Percentiles rank a stretch among this genome's conserved stretches.
phyloP scores from a whole-genome alignment of 2,329 filamentous ascomycete genomes.

The Atkinsonella hypoxylon region DNA sequence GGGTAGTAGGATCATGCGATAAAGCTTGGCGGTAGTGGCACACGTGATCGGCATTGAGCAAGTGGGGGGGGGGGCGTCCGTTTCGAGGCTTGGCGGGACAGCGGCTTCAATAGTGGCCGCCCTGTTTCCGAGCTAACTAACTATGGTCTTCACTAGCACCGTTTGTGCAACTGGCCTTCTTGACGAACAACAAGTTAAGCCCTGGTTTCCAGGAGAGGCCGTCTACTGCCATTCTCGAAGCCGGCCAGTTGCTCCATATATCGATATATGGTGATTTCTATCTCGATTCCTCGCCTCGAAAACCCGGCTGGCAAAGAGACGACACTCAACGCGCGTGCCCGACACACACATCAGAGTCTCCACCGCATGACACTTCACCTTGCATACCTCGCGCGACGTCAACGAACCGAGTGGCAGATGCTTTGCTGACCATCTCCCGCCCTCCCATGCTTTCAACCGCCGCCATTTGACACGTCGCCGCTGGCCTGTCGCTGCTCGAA shows the following conservation, averaged over 20 bases:
- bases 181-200: too few species aligned
- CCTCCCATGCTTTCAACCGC: background rate
- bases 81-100: background rate
- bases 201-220: too few species aligned
- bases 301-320: background rate
- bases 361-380: slow-evolving; percentile 14
- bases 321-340: background rate
- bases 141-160: too few species aligned
- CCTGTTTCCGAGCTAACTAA: background rate
- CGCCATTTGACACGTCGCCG: background rate
- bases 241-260: too few species aligned
- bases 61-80: background rate
- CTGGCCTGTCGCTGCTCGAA: background rate
- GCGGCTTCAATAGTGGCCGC: background rate
- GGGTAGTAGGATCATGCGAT: background rate
- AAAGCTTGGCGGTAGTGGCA: background rate
- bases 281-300: too few species aligned
- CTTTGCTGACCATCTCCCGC: background rate
- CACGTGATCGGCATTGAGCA: background rate
- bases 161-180: too few species aligned
- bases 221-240: too few species aligned
- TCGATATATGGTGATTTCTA: too few species aligned
- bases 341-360: slow-evolving; percentile 4
- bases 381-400: slow-evolving; percentile 9
- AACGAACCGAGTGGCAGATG: background rate